Base-by-base conservation (phyloP, 352 stramenopile genomes). In the Saprolegnia parasitica region DNA sequence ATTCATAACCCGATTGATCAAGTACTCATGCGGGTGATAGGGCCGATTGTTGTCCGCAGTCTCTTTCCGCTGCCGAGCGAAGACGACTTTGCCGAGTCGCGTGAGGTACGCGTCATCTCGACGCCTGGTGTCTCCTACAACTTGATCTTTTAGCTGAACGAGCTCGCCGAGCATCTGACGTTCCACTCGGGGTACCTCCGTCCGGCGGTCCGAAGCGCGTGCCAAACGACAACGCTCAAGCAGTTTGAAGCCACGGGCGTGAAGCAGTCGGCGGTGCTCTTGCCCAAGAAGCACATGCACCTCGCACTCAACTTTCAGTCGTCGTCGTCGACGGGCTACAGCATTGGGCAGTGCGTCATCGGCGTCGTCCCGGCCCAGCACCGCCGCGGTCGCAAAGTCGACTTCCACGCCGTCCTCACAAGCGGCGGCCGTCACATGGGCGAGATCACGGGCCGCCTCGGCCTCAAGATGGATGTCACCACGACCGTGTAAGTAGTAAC, bases 31-130 rank as follows among this genome's bases (percentile, higher is more conserved):
- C 42, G 11, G 8, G 8, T 8, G 1, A 9, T 35, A 60, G 47
- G 18, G 47, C 29, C 24, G 13, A 61, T 70, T 56, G 23, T 39
- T 9, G 52, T 60, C 52, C 24, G 52, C 24, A 60, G 52, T 29
- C 65, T 93, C 1, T 93, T 93, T 47, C 85, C 83, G 1, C 66
- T 93, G 16, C 85, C 85, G 18, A 89, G 79, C 54, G 85, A 93
- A 76, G 85, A 93, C 72, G 78, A 89, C 4, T 86, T 93, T 35
- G 77, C 83, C 0, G 76, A 84, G 15, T 82, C 90, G 56, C 81
- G 85, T 55, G 91, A 93, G 68, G 66, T 93, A 23, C 80, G 90
- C 57, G 81, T 89, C 71, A 79, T 91, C 11, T 55, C n/a, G 2
- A 5, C n/a, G 2, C 24, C n/a, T 55, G 47, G 24, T 6, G n/a